Conservation (phyloP, 148 eudicot species). For the Fagopyrum homotropicum region DNA sequence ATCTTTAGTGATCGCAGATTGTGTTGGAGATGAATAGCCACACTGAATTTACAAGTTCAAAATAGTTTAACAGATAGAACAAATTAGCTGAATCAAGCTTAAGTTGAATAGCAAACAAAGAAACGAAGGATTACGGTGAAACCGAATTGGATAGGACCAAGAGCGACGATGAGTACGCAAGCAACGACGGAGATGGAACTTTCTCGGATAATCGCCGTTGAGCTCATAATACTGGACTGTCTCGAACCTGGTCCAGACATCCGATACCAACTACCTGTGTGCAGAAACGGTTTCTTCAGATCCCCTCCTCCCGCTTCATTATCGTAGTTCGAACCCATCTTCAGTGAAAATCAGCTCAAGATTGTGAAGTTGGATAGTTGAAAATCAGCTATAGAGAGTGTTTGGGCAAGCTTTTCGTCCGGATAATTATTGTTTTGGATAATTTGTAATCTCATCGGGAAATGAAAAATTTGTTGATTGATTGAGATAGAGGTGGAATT, state of each 20-base stretch:
- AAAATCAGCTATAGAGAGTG: background rate
- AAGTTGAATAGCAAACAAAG: background rate
- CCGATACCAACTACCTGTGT: constrained; percentile 95
- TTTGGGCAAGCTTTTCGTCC: background rate
- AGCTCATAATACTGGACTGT: constrained; percentile 79
- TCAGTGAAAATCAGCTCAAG: background rate
- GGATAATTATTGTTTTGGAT: background rate
- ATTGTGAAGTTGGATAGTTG: background rate
- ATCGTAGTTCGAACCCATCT: constrained; percentile 68
- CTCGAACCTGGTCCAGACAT: constrained; percentile 57
- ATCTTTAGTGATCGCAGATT: constrained; percentile 56
- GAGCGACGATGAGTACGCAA: constrained; percentile 87
- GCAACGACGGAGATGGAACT: constrained; percentile 80
- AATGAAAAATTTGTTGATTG: background rate
- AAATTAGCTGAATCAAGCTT: background rate
- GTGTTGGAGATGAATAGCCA: constrained; percentile 91
- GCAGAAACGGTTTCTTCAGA: constrained; percentile 76
- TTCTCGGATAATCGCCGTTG: constrained; percentile 69
- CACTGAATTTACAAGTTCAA: constrained; percentile 24
- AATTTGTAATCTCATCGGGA: background rate
- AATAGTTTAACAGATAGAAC: background rate
- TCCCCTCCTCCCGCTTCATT: constrained; percentile 51
- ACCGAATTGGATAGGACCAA: constrained; percentile 96
- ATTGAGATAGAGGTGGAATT: background rate
- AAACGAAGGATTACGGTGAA: constrained; percentile 53